phyloP scores from a whole-genome alignment of 2,329 filamentous ascomycete genomes.

The Exophiala xenobiotica region DNA sequence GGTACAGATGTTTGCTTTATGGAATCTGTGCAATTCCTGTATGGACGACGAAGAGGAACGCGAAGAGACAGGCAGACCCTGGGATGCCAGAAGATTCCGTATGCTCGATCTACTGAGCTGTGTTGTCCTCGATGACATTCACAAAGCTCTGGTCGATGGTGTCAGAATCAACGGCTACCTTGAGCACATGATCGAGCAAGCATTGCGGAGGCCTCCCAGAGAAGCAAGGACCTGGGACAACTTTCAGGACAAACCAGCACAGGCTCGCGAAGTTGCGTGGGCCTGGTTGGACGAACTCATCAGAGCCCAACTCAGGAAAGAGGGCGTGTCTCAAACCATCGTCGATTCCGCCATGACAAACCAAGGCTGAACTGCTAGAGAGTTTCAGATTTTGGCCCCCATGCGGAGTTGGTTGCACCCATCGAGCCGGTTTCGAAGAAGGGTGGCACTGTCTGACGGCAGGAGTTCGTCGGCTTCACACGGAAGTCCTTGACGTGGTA shows the following conservation, averaged over 20 bases:
- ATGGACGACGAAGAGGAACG: neutral
- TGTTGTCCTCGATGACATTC: conserved; percentile 13
- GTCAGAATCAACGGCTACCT: conserved; percentile 7
- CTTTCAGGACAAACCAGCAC: conserved; percentile 3
- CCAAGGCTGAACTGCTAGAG: neutral
- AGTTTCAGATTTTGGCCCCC: conserved; percentile 6
- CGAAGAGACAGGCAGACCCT: neutral
- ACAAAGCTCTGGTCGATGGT: conserved; percentile 4
- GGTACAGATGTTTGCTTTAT: conserved; percentile 34
- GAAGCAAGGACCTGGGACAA: conserved; percentile 8
- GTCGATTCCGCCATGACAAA: neutral
- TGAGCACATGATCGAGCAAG: conserved; percentile 8
- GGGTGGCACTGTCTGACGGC: too few relatives aligned
- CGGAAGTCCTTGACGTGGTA: too few relatives aligned
- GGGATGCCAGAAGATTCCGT: neutral
- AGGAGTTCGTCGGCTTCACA: too few relatives aligned
- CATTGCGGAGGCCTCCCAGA: neutral
- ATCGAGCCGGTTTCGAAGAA: conserved; percentile 2
- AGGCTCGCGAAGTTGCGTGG: conserved; percentile 1
- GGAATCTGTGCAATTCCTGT: conserved; percentile 11
- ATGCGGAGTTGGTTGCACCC: neutral
- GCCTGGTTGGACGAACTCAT: conserved; percentile 18
- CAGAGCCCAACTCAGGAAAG: conserved; percentile 4
- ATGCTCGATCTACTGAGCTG: conserved; percentile 11
- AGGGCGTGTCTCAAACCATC: conserved; percentile 12